Base-by-base conservation (phyloP, 2,329 filamentous ascomycete genomes). In the Torrubiellomyces zombiae region DNA sequence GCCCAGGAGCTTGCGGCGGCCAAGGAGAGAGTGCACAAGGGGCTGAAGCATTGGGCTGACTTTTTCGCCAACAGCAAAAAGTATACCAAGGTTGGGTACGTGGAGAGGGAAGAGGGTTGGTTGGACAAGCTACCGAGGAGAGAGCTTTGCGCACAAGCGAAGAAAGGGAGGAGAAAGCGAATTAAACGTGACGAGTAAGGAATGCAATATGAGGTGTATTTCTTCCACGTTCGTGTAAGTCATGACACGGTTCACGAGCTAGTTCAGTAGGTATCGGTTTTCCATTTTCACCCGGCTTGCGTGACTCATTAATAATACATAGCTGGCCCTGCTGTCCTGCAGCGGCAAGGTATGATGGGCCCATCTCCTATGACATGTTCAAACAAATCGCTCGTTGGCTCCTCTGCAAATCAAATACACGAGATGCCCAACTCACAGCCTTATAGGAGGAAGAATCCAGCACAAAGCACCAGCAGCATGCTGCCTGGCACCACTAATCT, bases 61-160 rank as follows among this genome's bases (percentile, higher is more conserved):
- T 82, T 95, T 55, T 95, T 94, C 43, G 61, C 53, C 29, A 77
- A 75, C 28, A 79, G 71, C 45, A 67, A 75, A 43, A 82, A 81
- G 55, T 95, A 95, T 53, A 67, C 69, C 33, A 67, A 69, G 51
- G 78, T 91, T 4, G 89, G 89, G 4, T 67, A 63, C 45, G 67
- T 95, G 9, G 62, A 69, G 47, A 60, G 69, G 31, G 62, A 67
- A 30, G 58, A 55, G 14, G 59, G 51, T 13, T 75, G 72, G 56
- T 59, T 74, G 44, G 62, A 75, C 42, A 68, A 66, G 38, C 55
- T 60, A 51, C 67, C 68, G 5, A 56, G 56, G 41, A 65, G 65
- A 43, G 54, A 62, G 47, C 53, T 93, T 38, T 94, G 85, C 53
- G 67, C 69, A 39, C 50, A 58, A 37, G 85, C 82, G 20, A 58